Conservation (phyloP, 169 alveolate genomes). For the Cryptosporidium baileyi region DNA sequence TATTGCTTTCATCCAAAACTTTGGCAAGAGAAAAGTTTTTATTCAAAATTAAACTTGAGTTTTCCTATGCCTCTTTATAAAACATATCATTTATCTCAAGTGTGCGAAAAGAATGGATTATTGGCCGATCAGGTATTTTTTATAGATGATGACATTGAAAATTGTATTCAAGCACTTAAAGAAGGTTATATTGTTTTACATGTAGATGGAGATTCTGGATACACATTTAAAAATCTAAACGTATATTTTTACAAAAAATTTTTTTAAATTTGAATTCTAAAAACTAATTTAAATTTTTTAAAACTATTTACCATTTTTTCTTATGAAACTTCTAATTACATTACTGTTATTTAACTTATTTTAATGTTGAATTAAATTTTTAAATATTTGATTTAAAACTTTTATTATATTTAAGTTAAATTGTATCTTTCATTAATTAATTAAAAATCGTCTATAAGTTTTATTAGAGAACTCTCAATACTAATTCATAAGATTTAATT, state of each 20-base stretch:
- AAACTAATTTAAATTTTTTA: not conserved
- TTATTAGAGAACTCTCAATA: too few species aligned
- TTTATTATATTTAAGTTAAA: too few species aligned
- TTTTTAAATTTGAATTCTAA: not conserved
- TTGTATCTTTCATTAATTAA: too few species aligned
- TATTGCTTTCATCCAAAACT: constrained; percentile 56
- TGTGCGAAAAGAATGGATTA: not conserved
- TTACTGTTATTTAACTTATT: too few species aligned
- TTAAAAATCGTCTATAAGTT: too few species aligned
- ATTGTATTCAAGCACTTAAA: constrained; percentile 19
- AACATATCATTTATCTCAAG: constrained; percentile 14
- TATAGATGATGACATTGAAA: constrained; percentile 51
- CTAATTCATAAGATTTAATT: too few species aligned
- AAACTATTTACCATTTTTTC: too few species aligned
- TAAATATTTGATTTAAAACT: too few species aligned
- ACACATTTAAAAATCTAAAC: not conserved
- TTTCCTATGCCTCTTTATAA: constrained; percentile 51
- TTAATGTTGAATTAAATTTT: too few species aligned
- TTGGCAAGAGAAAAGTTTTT: constrained; percentile 2
- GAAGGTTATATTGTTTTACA: constrained; percentile 49
- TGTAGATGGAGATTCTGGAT: constrained; percentile 38
- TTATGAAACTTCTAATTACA: too few species aligned
- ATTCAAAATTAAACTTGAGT: constrained; percentile 10
- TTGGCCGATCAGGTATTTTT: constrained; percentile 15
- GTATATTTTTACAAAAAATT: constrained; percentile 7